phyloP scores from a whole-genome alignment of 805 yeast species.

The Starmerella apis region DNA sequence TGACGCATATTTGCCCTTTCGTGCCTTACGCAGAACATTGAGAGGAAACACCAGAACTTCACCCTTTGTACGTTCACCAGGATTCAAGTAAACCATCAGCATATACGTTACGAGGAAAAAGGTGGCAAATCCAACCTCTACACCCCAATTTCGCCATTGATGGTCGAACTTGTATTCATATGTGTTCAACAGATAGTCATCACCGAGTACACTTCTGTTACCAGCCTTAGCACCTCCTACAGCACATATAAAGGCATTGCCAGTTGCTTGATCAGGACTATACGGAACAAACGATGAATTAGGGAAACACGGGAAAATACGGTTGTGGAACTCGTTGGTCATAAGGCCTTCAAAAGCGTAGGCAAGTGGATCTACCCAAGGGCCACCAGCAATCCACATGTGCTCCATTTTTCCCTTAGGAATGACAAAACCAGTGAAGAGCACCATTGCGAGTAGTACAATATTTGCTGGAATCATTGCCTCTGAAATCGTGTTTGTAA shows the following conservation, averaged over 20 bases:
- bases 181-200: slow-evolving; percentile 40
- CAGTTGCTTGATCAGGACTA: slow-evolving; percentile 32
- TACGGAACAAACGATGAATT: slow-evolving; percentile 41
- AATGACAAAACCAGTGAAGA: slow-evolving; percentile 56
- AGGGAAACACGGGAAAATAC: slow-evolving; percentile 43
- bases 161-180: slow-evolving; percentile 48
- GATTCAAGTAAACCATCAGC: slow-evolving; percentile 26
- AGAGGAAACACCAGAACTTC: slow-evolving; percentile 29
- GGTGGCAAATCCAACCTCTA: slow-evolving; percentile 43
- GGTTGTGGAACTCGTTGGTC: slow-evolving; percentile 53
- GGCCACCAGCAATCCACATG: slow-evolving; percentile 63
- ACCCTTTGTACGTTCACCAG: slow-evolving; percentile 30
- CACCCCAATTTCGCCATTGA: slow-evolving; percentile 75
- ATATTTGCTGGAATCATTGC: slow-evolving; percentile 57
- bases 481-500: slow-evolving; percentile 40
- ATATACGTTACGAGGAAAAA: slow-evolving; percentile 35
- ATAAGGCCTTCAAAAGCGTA: slow-evolving; percentile 55
- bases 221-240: slow-evolving; percentile 55
- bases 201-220: slow-evolving; percentile 44
- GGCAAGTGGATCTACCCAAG: slow-evolving; percentile 47
- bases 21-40: slow-evolving; percentile 11
- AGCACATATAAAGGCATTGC: slow-evolving; percentile 52
- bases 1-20: slow-evolving; percentile 4
- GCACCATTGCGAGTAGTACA: slow-evolving; percentile 39
- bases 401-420: slow-evolving; percentile 48